These are phyloP conservation scores for Tinospora cordifolia DNA, from an alignment of 164 flowering plant genomes.

Conservation along the genomic window DNA sequence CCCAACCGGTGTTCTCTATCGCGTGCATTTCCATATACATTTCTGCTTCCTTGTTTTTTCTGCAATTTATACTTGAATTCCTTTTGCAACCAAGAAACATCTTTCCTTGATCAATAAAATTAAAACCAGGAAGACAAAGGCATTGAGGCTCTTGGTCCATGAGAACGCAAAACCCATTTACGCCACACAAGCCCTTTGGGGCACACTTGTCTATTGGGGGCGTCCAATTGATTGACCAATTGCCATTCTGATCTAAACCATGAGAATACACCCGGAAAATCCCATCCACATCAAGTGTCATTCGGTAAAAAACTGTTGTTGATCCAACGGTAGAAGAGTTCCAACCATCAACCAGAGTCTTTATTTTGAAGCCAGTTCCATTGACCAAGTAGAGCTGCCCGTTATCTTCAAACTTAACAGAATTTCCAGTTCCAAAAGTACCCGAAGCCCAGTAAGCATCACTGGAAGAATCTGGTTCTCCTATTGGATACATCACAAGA, in stretches of 20 bases:
- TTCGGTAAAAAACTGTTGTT: constrained; percentile 17
- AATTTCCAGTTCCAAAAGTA: background rate
- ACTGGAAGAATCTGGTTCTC: constrained; percentile 1
- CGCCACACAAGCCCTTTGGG: constrained; percentile 20
- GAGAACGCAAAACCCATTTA: constrained; percentile 16
- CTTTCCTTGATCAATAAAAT: background rate
- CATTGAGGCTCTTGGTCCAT: background rate
- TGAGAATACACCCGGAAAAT: constrained; percentile 6
- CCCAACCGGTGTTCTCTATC: background rate
- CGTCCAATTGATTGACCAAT: background rate
- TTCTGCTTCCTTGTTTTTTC: background rate
- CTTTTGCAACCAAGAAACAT: constrained; percentile 4
- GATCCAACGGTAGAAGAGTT: background rate
- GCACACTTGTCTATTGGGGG: background rate
- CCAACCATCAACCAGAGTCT: background rate
- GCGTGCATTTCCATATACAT: background rate
- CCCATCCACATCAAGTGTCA: constrained; percentile 13
- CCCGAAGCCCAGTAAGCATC: constrained; percentile 18
- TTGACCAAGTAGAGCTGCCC: constrained; percentile 14
- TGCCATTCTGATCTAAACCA: background rate
- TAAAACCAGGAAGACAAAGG: constrained; percentile 6
- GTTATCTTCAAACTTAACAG: constrained; percentile 9
- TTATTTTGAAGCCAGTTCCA: constrained; percentile 1
- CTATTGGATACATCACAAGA: constrained; percentile 24
- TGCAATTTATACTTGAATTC: background rate